Evolutionary conservation across 2,329 filamentous ascomycete genomes (phyloP).

Genomic region (Trichoderma sp.): DNA sequence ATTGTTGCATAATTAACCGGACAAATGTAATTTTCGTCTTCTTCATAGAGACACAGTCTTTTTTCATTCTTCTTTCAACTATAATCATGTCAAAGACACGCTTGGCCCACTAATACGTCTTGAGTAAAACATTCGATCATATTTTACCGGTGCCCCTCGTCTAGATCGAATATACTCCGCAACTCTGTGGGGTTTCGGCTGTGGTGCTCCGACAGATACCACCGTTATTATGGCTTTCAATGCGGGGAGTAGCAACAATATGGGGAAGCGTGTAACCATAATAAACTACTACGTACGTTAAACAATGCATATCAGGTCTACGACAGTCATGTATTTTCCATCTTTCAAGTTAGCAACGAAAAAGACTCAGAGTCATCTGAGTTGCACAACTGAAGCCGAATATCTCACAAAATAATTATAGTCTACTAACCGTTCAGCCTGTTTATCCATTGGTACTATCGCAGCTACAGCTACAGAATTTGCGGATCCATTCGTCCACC

Average conservation of each 20-base stretch:
- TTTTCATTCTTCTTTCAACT: no score
- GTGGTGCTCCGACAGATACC: conserved; percentile 5
- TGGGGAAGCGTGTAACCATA: conserved; percentile 2
- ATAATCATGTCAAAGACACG: no score
- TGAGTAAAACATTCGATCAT: neutral
- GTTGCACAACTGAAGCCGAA: neutral
- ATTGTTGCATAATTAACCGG: no score
- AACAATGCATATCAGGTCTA: neutral
- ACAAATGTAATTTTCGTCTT: no score
- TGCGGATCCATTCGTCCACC: conserved; percentile 1
- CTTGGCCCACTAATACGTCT: neutral
- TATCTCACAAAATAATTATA: neutral
- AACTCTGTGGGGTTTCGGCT: conserved; percentile 9
- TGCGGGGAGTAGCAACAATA: neutral
- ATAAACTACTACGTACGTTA: neutral
- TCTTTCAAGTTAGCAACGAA: neutral
- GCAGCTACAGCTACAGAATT: neutral
- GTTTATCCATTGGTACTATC: neutral
- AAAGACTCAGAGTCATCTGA: neutral
- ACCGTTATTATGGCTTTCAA: neutral
- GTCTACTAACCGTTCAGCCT: neutral
- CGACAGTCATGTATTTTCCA: neutral
- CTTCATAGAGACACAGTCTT: no score
- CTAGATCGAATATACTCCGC: neutral
- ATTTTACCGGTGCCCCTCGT: conserved; percentile 20